Evolutionary conservation across 2,329 filamentous ascomycete genomes (phyloP).

Genomic region (Clonostachys solani): DNA sequence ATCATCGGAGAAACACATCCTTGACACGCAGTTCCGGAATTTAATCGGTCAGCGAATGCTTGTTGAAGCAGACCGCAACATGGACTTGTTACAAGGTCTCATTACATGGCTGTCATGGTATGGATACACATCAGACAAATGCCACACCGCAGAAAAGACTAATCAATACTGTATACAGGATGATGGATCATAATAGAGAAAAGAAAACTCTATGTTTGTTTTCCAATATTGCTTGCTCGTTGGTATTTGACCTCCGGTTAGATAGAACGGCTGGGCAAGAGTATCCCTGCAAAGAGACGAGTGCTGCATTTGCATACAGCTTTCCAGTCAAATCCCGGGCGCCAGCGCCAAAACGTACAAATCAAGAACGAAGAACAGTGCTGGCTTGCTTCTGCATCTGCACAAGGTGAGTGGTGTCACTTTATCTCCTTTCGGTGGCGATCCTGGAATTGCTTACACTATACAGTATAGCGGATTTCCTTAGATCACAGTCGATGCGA

Average conservation of each 20-base stretch:
- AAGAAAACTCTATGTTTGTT: background rate
- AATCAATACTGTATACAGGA: no score
- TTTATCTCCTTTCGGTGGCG: no score
- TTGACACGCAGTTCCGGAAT: slow-evolving; percentile 34
- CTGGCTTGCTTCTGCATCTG: slow-evolving; percentile 19
- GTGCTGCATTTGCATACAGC: slow-evolving; percentile 6
- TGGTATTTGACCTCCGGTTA: slow-evolving; percentile 9
- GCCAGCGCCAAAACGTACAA: slow-evolving; percentile 11
- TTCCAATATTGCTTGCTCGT: background rate
- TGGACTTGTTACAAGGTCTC: slow-evolving; percentile 48
- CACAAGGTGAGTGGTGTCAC: slow-evolving; percentile 12
- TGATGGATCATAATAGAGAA: background rate
- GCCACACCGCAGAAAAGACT: no score
- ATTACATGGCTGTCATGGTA: slow-evolving; percentile 27
- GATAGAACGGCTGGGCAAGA: slow-evolving; percentile 5
- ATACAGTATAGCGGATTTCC: slow-evolving; percentile 1
- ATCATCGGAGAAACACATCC: slow-evolving; percentile 26
- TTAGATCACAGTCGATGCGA: slow-evolving; percentile 40
- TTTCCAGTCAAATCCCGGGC: slow-evolving; percentile 7
- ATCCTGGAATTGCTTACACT: no score
- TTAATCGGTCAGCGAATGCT: slow-evolving; percentile 39
- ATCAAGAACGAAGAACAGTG: slow-evolving; percentile 21
- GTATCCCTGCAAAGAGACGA: slow-evolving; percentile 7
- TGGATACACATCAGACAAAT: no score
- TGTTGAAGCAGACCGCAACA: slow-evolving; percentile 37